Percentiles rank a stretch among this genome's conserved stretches.
These are phyloP conservation scores for Nemania abortiva DNA, from an alignment of 2,329 filamentous ascomycete genomes.

Conservation along the genomic window DNA sequence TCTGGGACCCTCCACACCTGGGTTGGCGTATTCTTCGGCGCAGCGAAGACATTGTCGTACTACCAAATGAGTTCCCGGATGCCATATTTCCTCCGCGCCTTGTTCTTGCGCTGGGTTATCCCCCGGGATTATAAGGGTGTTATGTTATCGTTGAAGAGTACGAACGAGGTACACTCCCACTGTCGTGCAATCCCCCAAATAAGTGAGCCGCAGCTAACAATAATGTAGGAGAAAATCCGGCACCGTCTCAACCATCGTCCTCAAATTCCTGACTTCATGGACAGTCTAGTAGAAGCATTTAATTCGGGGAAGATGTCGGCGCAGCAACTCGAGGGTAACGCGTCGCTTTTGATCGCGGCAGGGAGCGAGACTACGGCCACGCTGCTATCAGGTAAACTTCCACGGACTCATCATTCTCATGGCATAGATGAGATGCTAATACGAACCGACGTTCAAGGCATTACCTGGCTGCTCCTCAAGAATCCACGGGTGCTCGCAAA, in stretches of 20 bases:
- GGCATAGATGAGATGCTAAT: neutral
- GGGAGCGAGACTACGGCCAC: slow-evolving; percentile 43
- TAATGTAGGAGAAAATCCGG: slow-evolving; percentile 34
- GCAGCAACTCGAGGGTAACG: slow-evolving; percentile 36
- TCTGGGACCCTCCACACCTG: slow-evolving; percentile 23
- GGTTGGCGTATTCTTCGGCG: slow-evolving; percentile 24
- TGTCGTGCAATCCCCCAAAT: neutral
- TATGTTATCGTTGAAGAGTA: neutral
- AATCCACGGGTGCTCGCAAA: slow-evolving; percentile 48
- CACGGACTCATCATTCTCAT: neutral
- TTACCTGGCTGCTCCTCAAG: slow-evolving; percentile 40
- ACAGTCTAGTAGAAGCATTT: slow-evolving; percentile 41
- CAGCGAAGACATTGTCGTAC: neutral
- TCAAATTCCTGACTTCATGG: slow-evolving; percentile 41
- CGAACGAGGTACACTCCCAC: slow-evolving; percentile 11
- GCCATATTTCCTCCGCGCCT: slow-evolving; percentile 10
- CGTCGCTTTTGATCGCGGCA: slow-evolving; percentile 42
- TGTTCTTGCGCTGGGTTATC: slow-evolving; percentile 2
- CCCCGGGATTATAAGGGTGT: slow-evolving; percentile 2
- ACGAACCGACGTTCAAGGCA: slow-evolving; percentile 5
- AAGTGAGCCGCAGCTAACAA: neutral
- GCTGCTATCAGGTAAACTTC: slow-evolving; percentile 33
- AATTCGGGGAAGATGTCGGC: slow-evolving; percentile 36
- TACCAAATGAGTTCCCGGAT: slow-evolving; percentile 17
- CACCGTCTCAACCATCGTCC: slow-evolving; percentile 35